Evolutionary conservation across 106 monocot genomes (phyloP), one percentile per base, ranked within the genome.

Genomic region (Dioscorea dumetorum): DNA sequence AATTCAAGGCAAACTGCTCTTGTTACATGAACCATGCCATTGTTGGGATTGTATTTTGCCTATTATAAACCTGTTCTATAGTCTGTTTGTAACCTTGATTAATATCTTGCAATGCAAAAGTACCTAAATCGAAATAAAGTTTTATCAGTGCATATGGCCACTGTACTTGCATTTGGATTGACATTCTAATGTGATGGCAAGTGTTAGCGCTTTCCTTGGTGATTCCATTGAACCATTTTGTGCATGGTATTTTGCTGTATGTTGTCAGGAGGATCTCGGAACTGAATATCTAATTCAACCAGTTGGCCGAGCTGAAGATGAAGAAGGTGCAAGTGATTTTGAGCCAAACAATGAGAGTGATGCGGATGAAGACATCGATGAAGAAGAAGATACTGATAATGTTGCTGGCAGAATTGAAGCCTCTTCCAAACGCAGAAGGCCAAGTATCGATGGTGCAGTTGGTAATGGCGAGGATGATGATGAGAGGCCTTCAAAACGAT

Each of bases 291-390:
- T 87, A 33, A 71, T 82, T 50, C 62, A 73, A 72, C 87, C 76
- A 61, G 77, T 83, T 17, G 81, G 60, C 22, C 70, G 72, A 8
- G 73, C 79, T 14, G 91, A 91, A 67, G 84, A 84, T 21, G 83
- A 91, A 62, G 91, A 87, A 60, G 76, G 84, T 66, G 71, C 84
- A 11, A 82, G 81, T 20, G 87, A 87, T 66, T 81, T 91, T 54
- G 87, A 91, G 34, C 87, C 87, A 0, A 80, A 62, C 0, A 81
- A 87, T 52, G 91, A 87, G 48, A 77, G 76, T 65, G 87, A 64
- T 16, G 79, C 77, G 8, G 91, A 87, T 5, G 79, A 84, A 9
- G 84, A 74, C 33, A 62, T 71, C 8, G 75, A 80, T 18, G 86
- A 76, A 15, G 87, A 80, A 7, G 83, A 81, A 17, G 78, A 81